phyloP scores from a whole-genome alignment of 257 asterid species.

The Ehretia macrophylla region DNA sequence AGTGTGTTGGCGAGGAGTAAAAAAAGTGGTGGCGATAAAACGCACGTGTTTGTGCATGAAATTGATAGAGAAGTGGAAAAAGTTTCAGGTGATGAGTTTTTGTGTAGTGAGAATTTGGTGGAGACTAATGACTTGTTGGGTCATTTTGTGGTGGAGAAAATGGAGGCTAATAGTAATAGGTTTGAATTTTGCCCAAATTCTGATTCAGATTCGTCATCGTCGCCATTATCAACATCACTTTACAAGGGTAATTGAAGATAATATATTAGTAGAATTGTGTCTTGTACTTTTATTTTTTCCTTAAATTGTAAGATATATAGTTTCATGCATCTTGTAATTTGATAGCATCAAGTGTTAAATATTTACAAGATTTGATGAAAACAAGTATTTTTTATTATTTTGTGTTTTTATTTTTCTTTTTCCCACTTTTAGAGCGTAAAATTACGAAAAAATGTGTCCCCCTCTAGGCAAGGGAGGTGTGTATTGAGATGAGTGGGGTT shows the following conservation, averaged over 20 bases:
- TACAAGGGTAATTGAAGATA: background rate
- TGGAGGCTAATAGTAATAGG: constrained; percentile 21
- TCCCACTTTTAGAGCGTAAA: too few species aligned
- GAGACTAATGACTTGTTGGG: constrained; percentile 43
- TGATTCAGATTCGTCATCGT: constrained; percentile 27
- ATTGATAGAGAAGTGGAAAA: constrained; percentile 57
- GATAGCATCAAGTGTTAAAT: background rate
- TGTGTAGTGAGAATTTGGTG: constrained; percentile 57
- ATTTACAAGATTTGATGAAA: background rate
- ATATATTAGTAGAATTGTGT: too few species aligned
- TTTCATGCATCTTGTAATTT: background rate
- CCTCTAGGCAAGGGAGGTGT: too few species aligned
- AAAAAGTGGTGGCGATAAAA: constrained; percentile 36
- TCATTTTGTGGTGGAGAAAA: constrained; percentile 57
- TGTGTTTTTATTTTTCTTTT: too few species aligned
- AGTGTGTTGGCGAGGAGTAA: constrained; percentile 80
- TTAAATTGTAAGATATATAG: too few species aligned
- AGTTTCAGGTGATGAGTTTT: constrained; percentile 56
- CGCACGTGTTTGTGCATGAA: constrained; percentile 76
- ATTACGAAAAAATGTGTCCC: too few species aligned
- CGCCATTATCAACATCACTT: constrained; percentile 17
- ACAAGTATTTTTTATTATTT: too few species aligned
- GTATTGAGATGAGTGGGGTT: too few species aligned
- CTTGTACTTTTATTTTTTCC: background rate
- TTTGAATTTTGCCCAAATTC: constrained; percentile 41